Base-by-base conservation (phyloP, 805 yeast genomes). In the Candida hungchunana region DNA sequence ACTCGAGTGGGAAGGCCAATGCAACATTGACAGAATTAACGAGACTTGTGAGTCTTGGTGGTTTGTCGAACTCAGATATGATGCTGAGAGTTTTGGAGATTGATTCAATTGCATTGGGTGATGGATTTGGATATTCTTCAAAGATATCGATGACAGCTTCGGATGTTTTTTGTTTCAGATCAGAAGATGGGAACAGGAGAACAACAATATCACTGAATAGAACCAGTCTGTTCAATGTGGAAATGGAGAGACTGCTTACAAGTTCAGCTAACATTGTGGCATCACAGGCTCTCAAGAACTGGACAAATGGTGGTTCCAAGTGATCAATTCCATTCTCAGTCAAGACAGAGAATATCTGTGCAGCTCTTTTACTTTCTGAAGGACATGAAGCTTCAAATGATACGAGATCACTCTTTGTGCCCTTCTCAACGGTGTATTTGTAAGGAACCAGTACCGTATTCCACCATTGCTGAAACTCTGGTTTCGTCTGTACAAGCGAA, bases 361-460 rank as follows among this genome's bases (percentile, higher is more conserved):
- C 19, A 4, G 43, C 39, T 23, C 25, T 40, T 7, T 25, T 14
- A 4, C 32, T 14, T 12, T 31, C 34, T 14, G 31, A 21, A 6
- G 34, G 14, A 4, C 32, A 23, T 7, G 18, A 14, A 8, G 17
- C 24, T 15, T 40, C 40, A 18, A 34, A 36, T 16, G 15, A 13
- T 13, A 24, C 11, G 12, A 40, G 29, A 4, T 20, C 13, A 4
- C 20, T 19, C 6, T 18, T 7, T 9, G 29, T 35, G 6, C 35
- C 40, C 4, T 26, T 22, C 9, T 23, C 18, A 5, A 3, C 48
- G 8, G 50, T 34, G 42, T 56, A 57, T 13, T 52, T 42, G 34
- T 57, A 47, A 3, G 67, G 67, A 19, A 47, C 32, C 1, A 60
- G 25, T 3, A 55, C 41, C 1, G 58, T 58, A 14, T 47, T 22